These are phyloP conservation scores for Marchantia paleacea DNA, from an alignment of 225 moss, liverwort and hornwort species.

Conservation along the genomic window DNA sequence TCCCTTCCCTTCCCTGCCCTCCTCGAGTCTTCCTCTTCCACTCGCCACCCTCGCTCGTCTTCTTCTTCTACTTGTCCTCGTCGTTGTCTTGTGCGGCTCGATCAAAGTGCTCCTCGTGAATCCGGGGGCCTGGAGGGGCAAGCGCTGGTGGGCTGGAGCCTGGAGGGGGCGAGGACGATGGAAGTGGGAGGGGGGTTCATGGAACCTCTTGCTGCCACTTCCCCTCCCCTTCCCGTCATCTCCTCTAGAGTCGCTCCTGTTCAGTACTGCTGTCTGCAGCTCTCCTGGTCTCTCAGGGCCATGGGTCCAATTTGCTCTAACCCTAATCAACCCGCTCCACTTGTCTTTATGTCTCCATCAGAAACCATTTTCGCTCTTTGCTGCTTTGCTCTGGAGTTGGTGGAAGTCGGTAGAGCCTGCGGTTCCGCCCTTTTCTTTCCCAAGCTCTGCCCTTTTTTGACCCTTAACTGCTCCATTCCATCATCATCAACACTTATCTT, in stretches of 20 bases:
- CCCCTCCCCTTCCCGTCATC: not conserved
- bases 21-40: not conserved
- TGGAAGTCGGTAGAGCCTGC: no score
- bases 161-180: not conserved
- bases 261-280: not conserved
- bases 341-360: not conserved
- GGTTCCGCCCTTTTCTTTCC: no score
- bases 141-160: not conserved
- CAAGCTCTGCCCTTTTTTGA: no score
- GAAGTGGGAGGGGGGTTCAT: not conserved
- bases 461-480: no score
- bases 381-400: no score
- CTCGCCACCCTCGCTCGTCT: not conserved
- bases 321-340: conserved; percentile 4
- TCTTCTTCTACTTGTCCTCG: conserved; percentile 2
- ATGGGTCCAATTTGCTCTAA: not conserved
- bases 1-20: not conserved
- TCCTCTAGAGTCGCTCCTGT: not conserved
- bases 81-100: not conserved
- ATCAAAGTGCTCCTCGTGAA: no score
- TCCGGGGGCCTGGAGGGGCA: not conserved
- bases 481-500: no score
- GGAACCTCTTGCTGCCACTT: not conserved
- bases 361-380: not conserved
- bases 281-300: conserved; percentile 5